Conservation (phyloP, 2,329 filamentous ascomycete genomes). For the Incumbomyces delicatus region DNA sequence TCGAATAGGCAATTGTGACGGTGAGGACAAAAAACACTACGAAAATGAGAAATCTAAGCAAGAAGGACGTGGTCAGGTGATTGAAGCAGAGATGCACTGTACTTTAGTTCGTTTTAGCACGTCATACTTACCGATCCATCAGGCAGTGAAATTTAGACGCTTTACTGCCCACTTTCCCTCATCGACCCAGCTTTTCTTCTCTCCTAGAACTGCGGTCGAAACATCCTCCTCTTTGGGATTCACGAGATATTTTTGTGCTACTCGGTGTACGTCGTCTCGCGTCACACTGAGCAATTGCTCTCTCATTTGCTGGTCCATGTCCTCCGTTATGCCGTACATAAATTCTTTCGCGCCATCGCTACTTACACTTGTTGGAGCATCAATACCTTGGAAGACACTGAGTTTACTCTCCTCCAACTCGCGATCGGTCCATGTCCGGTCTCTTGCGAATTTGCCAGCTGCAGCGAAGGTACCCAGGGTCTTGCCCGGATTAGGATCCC, state of each 20-base stretch:
- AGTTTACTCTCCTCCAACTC: conserved; percentile 96
- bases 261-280: conserved; percentile 66
- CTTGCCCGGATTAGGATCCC: conserved; percentile 88
- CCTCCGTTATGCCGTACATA: conserved; percentile 71
- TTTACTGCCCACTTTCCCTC: conserved; percentile 15
- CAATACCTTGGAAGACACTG: conserved; percentile 81
- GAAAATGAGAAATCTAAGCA: too few relatives aligned
- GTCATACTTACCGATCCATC: conserved; percentile 1
- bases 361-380: conserved; percentile 79
- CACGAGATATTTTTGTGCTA: conserved; percentile 73
- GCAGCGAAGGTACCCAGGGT: conserved; percentile 75
- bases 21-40: conserved; percentile 13
- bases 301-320: conserved; percentile 78
- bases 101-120: conserved; percentile 5
- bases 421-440: conserved; percentile 68
- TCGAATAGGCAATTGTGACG: conserved; percentile 6
- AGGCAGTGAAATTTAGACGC: conserved; percentile 17
- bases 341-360: conserved; percentile 81
- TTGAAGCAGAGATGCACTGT: conserved; percentile 17
- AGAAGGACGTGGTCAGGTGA: too few relatives aligned
- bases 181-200: conserved; percentile 58
- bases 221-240: conserved; percentile 51
- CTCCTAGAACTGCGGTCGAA: conserved; percentile 66
- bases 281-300: conserved; percentile 81
- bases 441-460: conserved; percentile 71